Evolutionary conservation across 2,329 filamentous ascomycete species (phyloP), one percentile per base, ranked within the genome.

Genomic region (Nemania serpens): DNA sequence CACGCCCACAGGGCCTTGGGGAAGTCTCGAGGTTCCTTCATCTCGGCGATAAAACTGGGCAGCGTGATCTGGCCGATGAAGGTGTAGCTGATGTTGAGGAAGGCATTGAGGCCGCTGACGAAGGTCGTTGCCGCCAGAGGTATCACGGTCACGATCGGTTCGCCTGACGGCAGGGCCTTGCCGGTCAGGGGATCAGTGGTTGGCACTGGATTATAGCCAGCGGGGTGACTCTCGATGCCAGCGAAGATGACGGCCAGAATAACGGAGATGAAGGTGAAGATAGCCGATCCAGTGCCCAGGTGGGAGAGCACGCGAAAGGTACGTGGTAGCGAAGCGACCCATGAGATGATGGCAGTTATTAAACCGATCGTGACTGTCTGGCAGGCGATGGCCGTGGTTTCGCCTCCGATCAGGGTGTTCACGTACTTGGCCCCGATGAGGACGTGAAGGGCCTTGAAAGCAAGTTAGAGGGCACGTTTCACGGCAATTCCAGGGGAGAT

Each of bases 11-110:
- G 84, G 2, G 93, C 91, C 77, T 97, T 97, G 69, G 92, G 92
- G 73, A 97, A 97, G 68, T 97, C 93, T 59, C 84, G 87, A 1
- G 85, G 85, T 29, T 88, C 82, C 59, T 80, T 90, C 93, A 97
- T 97, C 76, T 97, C 93, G 3, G 93, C 93, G 66, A 97, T 97
- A 79, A 97, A 97, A 68, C 90, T 94, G 0, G 93, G 93, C 13
- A 97, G 82, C 0, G 93, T 97, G 70, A 97, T 96, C 74, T 97
- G 93, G 0, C 93, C 93, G 68, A 97, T 97, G 73, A 97, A 97
- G 0, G 93, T 97, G 75, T 97, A 97, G 77, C 88, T 91, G 73
- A 97, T 97, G 77, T 97, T 97, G 74, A 97, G 83, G 76, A 97
- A 97, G 0, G 93, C 93, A 55, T 88, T 92, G 82, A 96, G 88